Conservation (phyloP, 495 filamentous ascomycete species). For the Penicillium cataractarum region DNA sequence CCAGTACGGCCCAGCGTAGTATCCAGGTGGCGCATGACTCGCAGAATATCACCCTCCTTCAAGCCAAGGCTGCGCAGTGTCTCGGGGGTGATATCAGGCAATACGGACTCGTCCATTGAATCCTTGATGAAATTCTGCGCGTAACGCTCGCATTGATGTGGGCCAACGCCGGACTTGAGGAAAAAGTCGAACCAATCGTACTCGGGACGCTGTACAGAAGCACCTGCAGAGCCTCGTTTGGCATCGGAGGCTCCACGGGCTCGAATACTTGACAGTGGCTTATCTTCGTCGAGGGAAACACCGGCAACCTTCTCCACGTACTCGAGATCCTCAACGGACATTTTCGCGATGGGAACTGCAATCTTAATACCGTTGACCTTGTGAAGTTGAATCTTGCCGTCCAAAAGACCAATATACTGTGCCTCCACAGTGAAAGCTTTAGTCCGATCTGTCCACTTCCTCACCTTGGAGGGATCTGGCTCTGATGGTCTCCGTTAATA, state of each 20-base stretch:
- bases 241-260: conserved; percentile 27
- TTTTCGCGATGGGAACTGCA: conserved; percentile 90
- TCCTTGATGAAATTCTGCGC: conserved; percentile 84
- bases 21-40: conserved; percentile 89
- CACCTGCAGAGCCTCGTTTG: conserved; percentile 48
- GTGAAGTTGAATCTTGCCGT: conserved; percentile 97
- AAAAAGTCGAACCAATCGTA: conserved; percentile 99
- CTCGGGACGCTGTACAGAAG: conserved; percentile 60
- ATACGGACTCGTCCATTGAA: conserved; percentile 90
- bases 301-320: conserved; percentile 87
- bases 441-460: conserved; percentile 91
- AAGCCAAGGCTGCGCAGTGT: conserved; percentile 84
- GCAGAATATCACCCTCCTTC: conserved; percentile 94
- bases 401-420: conserved; percentile 86
- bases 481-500: conserved; percentile 51
- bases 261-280: conserved; percentile 82
- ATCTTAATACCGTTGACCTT: conserved; percentile 98
- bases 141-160: conserved; percentile 92
- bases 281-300: conserved; percentile 93
- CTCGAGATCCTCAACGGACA: conserved; percentile 92
- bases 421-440: conserved; percentile 97
- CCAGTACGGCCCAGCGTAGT: conserved; percentile 71
- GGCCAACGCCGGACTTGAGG: conserved; percentile 84
- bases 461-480: conserved; percentile 80
- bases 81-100: conserved; percentile 82